Evolutionary conservation across 371 early-diverging fungal genomes (phyloP).

Genomic region (Saksenaea vasiformis): DNA sequence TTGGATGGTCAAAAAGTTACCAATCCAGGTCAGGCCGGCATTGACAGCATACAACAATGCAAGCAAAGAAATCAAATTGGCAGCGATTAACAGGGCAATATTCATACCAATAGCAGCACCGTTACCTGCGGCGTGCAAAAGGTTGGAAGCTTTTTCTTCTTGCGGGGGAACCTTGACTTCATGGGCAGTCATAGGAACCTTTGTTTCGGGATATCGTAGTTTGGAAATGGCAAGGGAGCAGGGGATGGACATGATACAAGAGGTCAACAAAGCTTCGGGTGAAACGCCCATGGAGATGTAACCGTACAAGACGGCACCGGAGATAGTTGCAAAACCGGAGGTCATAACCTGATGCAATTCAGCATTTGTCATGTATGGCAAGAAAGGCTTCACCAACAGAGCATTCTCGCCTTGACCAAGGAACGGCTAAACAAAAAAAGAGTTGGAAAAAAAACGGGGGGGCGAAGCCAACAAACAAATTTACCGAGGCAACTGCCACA

Average conservation of each 20-base stretch:
- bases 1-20: constrained; percentile 66
- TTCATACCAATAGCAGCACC: constrained; percentile 87
- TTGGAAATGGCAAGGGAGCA: constrained; percentile 82
- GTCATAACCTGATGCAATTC: constrained; percentile 86
- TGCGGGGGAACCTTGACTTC: constrained; percentile 47
- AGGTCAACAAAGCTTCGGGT: constrained; percentile 66
- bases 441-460: not conserved
- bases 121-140: constrained; percentile 82
- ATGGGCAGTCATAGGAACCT: constrained; percentile 75
- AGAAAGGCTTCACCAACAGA: constrained; percentile 76
- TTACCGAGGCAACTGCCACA: constrained; percentile 75
- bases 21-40: constrained; percentile 73
- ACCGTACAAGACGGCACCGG: constrained; percentile 78
- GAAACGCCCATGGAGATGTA: constrained; percentile 66
- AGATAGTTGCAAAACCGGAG: constrained; percentile 84
- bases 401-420: constrained; percentile 82
- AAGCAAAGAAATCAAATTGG: constrained; percentile 76
- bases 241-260: constrained; percentile 90
- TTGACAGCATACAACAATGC: constrained; percentile 72
- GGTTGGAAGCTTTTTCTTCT: constrained; percentile 70
- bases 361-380: constrained; percentile 77
- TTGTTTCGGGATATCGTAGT: constrained; percentile 80
- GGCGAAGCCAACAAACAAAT: not conserved
- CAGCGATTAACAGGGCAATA: constrained; percentile 74
- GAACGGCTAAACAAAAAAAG: constrained; percentile 46